These are phyloP conservation scores for Verticillium klebahnii DNA, from an alignment of 2,329 filamentous ascomycete species.

Conservation along the genomic window DNA sequence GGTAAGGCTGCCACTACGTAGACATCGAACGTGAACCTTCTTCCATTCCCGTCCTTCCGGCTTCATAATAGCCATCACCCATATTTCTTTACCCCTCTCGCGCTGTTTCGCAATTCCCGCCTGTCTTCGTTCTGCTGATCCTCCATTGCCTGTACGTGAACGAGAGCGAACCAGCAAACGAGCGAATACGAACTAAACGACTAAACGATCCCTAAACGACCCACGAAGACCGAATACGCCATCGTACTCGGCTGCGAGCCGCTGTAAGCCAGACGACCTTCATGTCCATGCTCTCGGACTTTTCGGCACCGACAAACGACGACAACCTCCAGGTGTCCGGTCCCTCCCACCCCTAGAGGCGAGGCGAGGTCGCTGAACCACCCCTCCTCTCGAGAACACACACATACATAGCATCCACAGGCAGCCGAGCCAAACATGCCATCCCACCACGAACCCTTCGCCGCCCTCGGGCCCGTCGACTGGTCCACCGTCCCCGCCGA, in stretches of 20 bases:
- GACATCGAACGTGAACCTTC: neutral
- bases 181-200: neutral
- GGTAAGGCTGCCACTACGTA: neutral
- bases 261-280: neutral
- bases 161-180: neutral
- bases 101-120: too few relatives aligned
- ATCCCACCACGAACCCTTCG: slow-evolving; percentile 54
- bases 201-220: neutral
- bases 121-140: too few relatives aligned
- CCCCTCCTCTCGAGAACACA: neutral
- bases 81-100: too few relatives aligned
- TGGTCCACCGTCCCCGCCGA: slow-evolving; percentile 44
- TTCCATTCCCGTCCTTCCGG: neutral
- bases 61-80: neutral
- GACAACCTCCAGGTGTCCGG: neutral
- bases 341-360: neutral
- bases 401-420: neutral
- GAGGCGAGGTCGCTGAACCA: neutral
- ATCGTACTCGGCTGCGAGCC: neutral
- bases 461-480: slow-evolving; percentile 49
- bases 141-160: too few relatives aligned
- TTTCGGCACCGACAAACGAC: neutral
- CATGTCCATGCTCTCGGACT: neutral
- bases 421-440: slow-evolving; percentile 35
- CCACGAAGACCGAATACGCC: neutral